These are phyloP conservation scores for Kodamaea sagamina DNA, from an alignment of 805 yeast genomes.

Conservation along the genomic window DNA sequence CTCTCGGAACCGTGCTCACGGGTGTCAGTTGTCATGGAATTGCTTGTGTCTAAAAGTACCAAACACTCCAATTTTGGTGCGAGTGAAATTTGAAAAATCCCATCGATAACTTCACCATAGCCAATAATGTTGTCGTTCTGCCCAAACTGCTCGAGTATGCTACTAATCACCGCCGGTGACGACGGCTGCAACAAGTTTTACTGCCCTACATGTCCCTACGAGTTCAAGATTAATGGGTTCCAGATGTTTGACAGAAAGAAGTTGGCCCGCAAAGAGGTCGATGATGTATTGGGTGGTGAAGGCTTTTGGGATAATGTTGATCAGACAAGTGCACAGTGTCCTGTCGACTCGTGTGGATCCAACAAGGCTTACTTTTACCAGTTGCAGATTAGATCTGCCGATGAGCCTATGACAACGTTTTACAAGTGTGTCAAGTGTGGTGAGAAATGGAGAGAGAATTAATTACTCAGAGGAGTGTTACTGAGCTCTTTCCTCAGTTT, in stretches of 20 bases:
- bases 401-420: slow-evolving; percentile 99
- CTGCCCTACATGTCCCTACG: slow-evolving; percentile 95
- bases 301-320: slow-evolving; percentile 99
- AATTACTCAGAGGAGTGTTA: slow-evolving; percentile 8
- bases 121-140: slow-evolving; percentile 83
- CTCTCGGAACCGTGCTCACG: neutral
- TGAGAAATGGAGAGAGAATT: slow-evolving; percentile 96
- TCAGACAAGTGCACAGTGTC: slow-evolving; percentile 92
- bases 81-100: slow-evolving; percentile 10
- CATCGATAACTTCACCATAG: slow-evolving; percentile 5
- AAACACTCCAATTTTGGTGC: neutral
- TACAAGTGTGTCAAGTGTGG: slow-evolving; percentile 93
- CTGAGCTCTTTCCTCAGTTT: neutral
- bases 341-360: slow-evolving; percentile 80
- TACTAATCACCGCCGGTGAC: slow-evolving; percentile 61
- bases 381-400: slow-evolving; percentile 94
- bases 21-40: neutral
- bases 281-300: slow-evolving; percentile 94
- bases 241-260: slow-evolving; percentile 84
- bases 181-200: slow-evolving; percentile 66
- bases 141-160: slow-evolving; percentile 92
- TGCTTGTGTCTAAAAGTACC: neutral
- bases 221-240: slow-evolving; percentile 81
- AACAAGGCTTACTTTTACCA: slow-evolving; percentile 96
- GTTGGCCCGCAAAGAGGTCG: slow-evolving; percentile 85